phyloP scores from a whole-genome alignment of 2,329 filamentous ascomycete species.

The Fusarium solani-melongenae region DNA sequence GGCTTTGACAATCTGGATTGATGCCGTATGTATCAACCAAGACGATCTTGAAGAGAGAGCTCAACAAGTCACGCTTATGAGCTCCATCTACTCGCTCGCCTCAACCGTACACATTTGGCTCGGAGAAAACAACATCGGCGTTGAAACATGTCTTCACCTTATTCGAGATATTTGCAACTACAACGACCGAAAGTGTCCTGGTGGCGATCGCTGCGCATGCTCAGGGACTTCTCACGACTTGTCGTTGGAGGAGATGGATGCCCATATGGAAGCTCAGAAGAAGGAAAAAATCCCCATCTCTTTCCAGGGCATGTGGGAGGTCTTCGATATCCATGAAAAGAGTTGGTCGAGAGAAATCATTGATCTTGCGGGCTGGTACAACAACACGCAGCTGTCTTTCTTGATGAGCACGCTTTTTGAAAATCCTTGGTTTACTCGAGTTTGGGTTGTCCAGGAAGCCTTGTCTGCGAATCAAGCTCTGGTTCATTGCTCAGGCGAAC shows the following conservation, averaged over 20 bases:
- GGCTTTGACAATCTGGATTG: slow-evolving; percentile 25
- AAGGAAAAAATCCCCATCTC: not conserved
- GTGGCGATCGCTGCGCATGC: slow-evolving; percentile 1
- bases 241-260: not conserved
- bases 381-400: slow-evolving; percentile 15
- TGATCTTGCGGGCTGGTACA: slow-evolving; percentile 29
- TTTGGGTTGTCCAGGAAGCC: slow-evolving; percentile 34
- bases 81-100: slow-evolving; percentile 24
- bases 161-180: slow-evolving; percentile 32
- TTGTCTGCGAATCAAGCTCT: not conserved
- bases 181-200: slow-evolving; percentile 1
- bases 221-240: slow-evolving; percentile 5
- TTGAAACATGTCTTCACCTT: slow-evolving; percentile 3
- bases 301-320: slow-evolving; percentile 23
- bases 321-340: slow-evolving; percentile 14
- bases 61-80: slow-evolving; percentile 31
- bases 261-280: not conserved
- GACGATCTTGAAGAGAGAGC: slow-evolving; percentile 29
- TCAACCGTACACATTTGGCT: slow-evolving; percentile 24
- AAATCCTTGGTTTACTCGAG: slow-evolving; percentile 28
- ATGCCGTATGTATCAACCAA: slow-evolving; percentile 39
- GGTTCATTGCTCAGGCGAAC: slow-evolving; percentile 9
- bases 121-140: slow-evolving; percentile 11
- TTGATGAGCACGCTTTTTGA: slow-evolving; percentile 26
- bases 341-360: slow-evolving; percentile 17